These are phyloP conservation scores for Ceratocystis cacaofunesta DNA, from an alignment of 2,329 filamentous ascomycete genomes.

Conservation along the genomic window DNA sequence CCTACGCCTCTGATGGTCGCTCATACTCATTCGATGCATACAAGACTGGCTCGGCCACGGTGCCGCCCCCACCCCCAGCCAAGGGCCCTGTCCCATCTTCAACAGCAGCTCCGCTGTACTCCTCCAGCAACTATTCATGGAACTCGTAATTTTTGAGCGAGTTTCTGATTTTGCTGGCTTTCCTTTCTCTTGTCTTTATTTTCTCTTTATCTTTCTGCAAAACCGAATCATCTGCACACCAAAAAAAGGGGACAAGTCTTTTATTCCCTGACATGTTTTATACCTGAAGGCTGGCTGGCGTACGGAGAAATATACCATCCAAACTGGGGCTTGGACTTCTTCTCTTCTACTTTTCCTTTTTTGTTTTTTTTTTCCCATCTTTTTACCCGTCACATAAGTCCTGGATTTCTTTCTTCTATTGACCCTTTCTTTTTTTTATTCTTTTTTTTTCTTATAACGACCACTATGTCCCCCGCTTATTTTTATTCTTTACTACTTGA, in stretches of 20 bases:
- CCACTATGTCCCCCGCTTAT: not conserved
- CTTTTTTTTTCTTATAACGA: conserved; percentile 4
- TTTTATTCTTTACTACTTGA: conserved; percentile 4
- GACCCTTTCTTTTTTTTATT: not conserved
- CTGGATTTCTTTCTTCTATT: conserved; percentile 1
- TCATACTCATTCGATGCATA: conserved; percentile 38
- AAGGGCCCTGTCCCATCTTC: conserved; percentile 14
- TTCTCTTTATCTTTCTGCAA: conserved; percentile 11
- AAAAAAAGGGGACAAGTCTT: conserved; percentile 3
- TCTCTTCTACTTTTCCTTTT: conserved; percentile 18
- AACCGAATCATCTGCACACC: not conserved
- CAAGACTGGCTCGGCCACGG: conserved; percentile 25
- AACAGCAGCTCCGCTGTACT: conserved; percentile 24
- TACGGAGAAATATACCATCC: conserved; percentile 6
- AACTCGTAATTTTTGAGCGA: conserved; percentile 29
- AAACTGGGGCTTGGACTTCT: conserved; percentile 2
- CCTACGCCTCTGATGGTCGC: conserved; percentile 21
- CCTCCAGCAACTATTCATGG: conserved; percentile 42
- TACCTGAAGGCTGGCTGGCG: conserved; percentile 8
- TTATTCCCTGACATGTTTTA: conserved; percentile 10
- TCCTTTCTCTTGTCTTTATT: not conserved
- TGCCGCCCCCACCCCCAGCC: conserved; percentile 26
- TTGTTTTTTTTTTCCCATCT: conserved; percentile 8
- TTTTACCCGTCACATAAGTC: not conserved
- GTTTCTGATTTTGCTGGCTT: not conserved